A percentile compares a stretch with the other conserved stretches of the same genome.
Conservation (phyloP, 2,329 filamentous ascomycete genomes). For the Diaporthe ampelina region DNA sequence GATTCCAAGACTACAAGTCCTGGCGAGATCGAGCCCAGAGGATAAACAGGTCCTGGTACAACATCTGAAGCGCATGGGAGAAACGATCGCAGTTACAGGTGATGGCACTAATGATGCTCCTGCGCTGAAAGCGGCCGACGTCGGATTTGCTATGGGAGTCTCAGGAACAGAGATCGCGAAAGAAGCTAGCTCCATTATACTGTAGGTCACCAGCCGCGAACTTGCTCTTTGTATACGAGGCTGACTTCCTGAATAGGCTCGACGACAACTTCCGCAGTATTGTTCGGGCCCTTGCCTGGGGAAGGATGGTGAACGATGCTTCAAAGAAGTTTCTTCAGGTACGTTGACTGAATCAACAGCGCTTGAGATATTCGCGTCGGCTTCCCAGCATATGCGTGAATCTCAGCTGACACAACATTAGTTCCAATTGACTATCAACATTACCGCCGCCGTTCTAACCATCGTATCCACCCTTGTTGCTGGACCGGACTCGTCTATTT, state of each 20-base stretch:
- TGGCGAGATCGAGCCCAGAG: constrained; percentile 66
- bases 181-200: constrained; percentile 72
- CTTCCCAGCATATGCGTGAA: neutral
- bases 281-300: constrained; percentile 74
- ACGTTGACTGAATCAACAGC: neutral
- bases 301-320: constrained; percentile 73
- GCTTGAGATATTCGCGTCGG: neutral
- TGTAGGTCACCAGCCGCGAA: neutral
- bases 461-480: constrained; percentile 71
- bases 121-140: constrained; percentile 72
- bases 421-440: constrained; percentile 74
- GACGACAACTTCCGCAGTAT: constrained; percentile 70
- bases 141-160: constrained; percentile 74
- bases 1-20: constrained; percentile 64
- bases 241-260: neutral
- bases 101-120: constrained; percentile 75
- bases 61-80: constrained; percentile 54
- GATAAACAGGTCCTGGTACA: constrained; percentile 65
- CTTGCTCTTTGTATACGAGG: neutral
- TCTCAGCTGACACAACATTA: constrained; percentile 44
- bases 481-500: constrained; percentile 63
- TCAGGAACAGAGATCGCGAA: constrained; percentile 74
- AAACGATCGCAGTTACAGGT: constrained; percentile 67
- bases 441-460: constrained; percentile 71
- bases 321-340: constrained; percentile 74